phyloP scores from a whole-genome alignment of 2,329 filamentous ascomycete species.

The Nemania sp. region DNA sequence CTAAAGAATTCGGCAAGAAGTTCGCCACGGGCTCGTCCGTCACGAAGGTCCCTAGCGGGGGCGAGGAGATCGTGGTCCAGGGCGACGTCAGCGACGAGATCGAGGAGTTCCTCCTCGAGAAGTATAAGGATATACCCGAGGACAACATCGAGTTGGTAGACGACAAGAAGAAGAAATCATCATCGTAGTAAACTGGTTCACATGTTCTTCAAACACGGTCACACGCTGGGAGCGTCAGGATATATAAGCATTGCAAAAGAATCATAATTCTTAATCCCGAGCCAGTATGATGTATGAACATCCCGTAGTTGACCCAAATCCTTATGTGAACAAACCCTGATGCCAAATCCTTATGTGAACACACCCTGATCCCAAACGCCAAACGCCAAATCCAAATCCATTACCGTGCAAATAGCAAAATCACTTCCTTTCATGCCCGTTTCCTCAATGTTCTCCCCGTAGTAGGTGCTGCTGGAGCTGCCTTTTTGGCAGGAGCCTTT shows the following conservation, averaged over 20 bases:
- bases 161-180: conserved; percentile 88
- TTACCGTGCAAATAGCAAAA: neutral
- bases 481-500: conserved; percentile 51
- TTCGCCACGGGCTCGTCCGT: conserved; percentile 94
- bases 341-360: neutral
- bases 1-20: conserved; percentile 98
- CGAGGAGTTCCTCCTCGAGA: conserved; percentile 85
- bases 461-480: conserved; percentile 46
- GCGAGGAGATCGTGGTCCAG: conserved; percentile 97
- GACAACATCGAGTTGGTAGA: conserved; percentile 94
- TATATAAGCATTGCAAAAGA: conserved; percentile 20
- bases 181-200: conserved; percentile 18
- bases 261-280: conserved; percentile 20
- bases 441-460: conserved; percentile 58
- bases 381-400: too few species aligned
- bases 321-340: conserved; percentile 9
- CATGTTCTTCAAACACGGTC: conserved; percentile 13
- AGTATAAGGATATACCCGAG: conserved; percentile 87
- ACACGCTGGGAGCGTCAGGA: conserved; percentile 20
- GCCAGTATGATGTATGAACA: conserved; percentile 22
- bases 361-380: too few species aligned
- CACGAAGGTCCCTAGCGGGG: conserved; percentile 81
- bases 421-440: conserved; percentile 46
- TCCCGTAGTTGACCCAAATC: neutral
- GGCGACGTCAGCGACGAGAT: conserved; percentile 96